These are phyloP conservation scores for Coprinopsis sp. DNA, from an alignment of 768 basidiomycete genomes.

Conservation along the genomic window DNA sequence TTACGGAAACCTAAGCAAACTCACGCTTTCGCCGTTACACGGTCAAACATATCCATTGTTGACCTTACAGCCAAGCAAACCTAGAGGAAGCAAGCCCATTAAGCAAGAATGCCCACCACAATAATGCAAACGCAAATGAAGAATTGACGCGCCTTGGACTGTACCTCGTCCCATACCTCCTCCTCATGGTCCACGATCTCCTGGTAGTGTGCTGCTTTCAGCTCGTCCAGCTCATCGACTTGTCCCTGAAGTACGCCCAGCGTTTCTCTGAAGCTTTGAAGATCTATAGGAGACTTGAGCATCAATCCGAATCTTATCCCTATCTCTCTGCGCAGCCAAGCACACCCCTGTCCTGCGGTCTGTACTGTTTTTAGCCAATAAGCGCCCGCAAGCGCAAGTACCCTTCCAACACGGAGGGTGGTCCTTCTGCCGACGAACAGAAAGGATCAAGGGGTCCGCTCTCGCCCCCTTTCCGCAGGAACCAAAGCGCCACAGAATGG, in stretches of 20 bases:
- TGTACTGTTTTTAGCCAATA: too few species aligned
- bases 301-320: background rate
- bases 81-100: too few species aligned
- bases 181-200: slow-evolving; percentile 91
- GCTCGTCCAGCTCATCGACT: slow-evolving; percentile 85
- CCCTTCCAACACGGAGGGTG: too few species aligned
- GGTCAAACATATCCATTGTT: slow-evolving; percentile 89
- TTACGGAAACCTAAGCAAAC: slow-evolving; percentile 26
- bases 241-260: slow-evolving; percentile 77
- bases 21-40: slow-evolving; percentile 81
- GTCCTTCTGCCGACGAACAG: too few species aligned
- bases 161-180: slow-evolving; percentile 91
- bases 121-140: background rate
- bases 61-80: slow-evolving; percentile 81
- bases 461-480: too few species aligned
- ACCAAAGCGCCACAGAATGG: too few species aligned
- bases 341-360: too few species aligned
- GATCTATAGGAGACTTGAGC: slow-evolving; percentile 43
- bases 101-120: too few species aligned
- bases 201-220: slow-evolving; percentile 82
- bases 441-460: too few species aligned
- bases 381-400: too few species aligned
- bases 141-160: slow-evolving; percentile 60
- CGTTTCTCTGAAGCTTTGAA: slow-evolving; percentile 85
- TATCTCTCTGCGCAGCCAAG: too few species aligned